Conservation (phyloP, 192 early-diverging fungal species). For the Cetraspora pellucida region DNA sequence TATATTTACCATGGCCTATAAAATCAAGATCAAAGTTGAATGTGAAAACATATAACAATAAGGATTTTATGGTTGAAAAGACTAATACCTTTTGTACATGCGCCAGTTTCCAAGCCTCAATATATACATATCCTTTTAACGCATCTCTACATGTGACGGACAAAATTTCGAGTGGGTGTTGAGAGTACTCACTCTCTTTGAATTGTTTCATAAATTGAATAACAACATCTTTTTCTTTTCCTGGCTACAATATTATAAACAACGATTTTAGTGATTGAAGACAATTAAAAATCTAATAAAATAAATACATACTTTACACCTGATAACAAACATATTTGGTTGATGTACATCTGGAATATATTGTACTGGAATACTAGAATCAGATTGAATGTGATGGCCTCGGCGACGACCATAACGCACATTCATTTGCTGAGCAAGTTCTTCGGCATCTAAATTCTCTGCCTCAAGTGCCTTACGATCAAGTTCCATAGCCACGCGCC, state of each 20-base stretch:
- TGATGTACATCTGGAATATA: conserved; percentile 78
- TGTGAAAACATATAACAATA: neutral
- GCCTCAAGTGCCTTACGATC: conserved; percentile 66
- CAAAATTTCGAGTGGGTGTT: conserved; percentile 68
- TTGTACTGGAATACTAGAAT: conserved; percentile 65
- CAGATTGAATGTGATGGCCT: conserved; percentile 44
- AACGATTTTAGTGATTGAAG: neutral
- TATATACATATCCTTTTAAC: conserved; percentile 87
- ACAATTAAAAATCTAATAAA: neutral
- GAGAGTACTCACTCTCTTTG: conserved; percentile 66
- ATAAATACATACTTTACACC: conserved; percentile 61
- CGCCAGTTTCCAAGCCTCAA: conserved; percentile 81
- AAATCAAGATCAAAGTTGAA: neutral
- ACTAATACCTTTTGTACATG: conserved; percentile 66
- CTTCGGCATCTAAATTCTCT: conserved; percentile 82
- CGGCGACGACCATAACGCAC: conserved; percentile 72
- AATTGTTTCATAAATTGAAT: conserved; percentile 74
- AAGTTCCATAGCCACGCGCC: conserved; percentile 55
- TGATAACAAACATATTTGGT: conserved; percentile 90
- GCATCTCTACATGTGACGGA: conserved; percentile 85
- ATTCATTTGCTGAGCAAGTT: conserved; percentile 72
- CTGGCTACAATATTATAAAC: conserved; percentile 48
- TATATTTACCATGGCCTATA: conserved; percentile 70
- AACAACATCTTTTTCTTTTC: conserved; percentile 89
- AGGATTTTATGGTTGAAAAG: neutral